Conservation (phyloP, 805 yeast species). For the Debaryomyces hansenii region DNA sequence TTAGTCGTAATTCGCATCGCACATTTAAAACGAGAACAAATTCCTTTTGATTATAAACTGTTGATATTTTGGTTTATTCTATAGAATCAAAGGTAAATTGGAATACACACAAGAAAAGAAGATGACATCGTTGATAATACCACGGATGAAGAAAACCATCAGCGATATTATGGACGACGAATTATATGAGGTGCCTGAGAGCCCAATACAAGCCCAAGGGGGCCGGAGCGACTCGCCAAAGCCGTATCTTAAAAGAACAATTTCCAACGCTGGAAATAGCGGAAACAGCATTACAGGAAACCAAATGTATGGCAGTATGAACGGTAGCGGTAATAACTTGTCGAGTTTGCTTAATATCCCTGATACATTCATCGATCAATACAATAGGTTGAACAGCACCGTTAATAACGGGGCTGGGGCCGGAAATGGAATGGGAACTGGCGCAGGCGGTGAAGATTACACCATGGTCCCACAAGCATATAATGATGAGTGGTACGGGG, state of each 20-base stretch:
- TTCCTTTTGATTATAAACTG: no score
- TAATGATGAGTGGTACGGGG: not conserved
- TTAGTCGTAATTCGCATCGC: no score
- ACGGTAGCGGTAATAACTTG: slow-evolving; percentile 16
- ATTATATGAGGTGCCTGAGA: slow-evolving; percentile 42
- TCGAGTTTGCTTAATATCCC: slow-evolving; percentile 32
- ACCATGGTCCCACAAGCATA: not conserved
- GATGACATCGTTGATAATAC: slow-evolving; percentile 51
- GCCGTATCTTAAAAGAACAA: slow-evolving; percentile 5
- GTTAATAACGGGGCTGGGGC: not conserved
- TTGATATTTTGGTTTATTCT: no score
- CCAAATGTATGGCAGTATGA: not conserved
- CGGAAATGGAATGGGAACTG: not conserved
- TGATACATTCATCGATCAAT: slow-evolving; percentile 28
- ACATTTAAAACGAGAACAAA: no score
- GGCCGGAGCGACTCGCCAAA: slow-evolving; percentile 9
- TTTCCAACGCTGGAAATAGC: not conserved
- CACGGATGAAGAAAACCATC: slow-evolving; percentile 50
- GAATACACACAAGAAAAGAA: no score
- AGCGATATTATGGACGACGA: slow-evolving; percentile 65
- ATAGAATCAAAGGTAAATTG: no score
- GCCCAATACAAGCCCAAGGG: slow-evolving; percentile 13
- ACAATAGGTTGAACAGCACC: slow-evolving; percentile 3
- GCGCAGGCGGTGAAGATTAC: not conserved
- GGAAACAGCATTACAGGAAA: not conserved